Conservation (phyloP, 169 alveolate species). For the Babesia microti region DNA sequence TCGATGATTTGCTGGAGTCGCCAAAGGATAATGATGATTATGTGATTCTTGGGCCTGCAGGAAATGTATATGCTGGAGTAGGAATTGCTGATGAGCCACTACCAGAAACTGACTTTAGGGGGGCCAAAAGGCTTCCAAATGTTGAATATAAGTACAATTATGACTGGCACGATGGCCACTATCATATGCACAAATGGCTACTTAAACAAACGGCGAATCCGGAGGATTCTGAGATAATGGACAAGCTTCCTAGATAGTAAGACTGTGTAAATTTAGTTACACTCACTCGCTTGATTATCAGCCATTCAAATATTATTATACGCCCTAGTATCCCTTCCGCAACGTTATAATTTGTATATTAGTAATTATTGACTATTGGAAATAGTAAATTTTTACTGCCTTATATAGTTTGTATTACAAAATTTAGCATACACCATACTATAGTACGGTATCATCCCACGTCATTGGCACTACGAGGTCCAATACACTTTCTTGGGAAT, state of each 20-base stretch:
- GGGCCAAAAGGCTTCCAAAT: conserved; percentile 2
- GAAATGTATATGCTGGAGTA: conserved; percentile 67
- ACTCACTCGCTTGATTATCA: too few species aligned
- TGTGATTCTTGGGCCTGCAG: conserved; percentile 72
- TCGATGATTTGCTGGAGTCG: conserved; percentile 9
- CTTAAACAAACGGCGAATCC: conserved; percentile 69
- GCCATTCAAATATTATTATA: too few species aligned
- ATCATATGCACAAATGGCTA: conserved; percentile 67
- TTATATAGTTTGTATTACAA: too few species aligned
- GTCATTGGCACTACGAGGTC: too few species aligned
- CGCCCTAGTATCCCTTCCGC: too few species aligned
- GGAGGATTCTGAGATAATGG: conserved; percentile 44
- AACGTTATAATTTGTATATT: too few species aligned
- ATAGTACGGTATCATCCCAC: too few species aligned
- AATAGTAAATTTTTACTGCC: too few species aligned
- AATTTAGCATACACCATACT: too few species aligned
- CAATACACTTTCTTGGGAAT: too few species aligned
- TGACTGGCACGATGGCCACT: conserved; percentile 77
- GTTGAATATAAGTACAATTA: conserved; percentile 37
- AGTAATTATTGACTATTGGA: too few species aligned
- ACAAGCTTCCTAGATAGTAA: conserved; percentile 33
- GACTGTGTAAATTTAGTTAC: too few species aligned
- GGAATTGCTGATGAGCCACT: conserved; percentile 63
- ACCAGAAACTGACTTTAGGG: conserved; percentile 12
- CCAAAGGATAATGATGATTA: conserved; percentile 57